Evolutionary conservation across 768 basidiomycete species (phyloP).

Genomic region (Agaricus blazei): DNA sequence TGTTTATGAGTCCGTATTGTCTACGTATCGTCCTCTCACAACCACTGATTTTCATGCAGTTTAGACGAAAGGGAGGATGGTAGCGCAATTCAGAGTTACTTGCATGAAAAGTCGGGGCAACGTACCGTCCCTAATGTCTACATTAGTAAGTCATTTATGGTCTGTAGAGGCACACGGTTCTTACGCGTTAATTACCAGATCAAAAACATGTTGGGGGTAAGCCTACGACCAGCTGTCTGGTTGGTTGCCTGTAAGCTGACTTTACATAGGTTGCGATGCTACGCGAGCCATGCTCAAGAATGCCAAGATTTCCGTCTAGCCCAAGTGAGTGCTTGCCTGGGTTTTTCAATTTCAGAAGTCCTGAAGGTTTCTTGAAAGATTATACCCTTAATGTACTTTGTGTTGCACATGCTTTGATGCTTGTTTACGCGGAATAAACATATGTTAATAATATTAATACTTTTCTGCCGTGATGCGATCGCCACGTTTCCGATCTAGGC

Average conservation of each 20-base stretch:
- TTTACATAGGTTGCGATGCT: slow-evolving; percentile 31
- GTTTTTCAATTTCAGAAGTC: not conserved
- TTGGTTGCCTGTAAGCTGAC: not conserved
- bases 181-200: slow-evolving; percentile 22
- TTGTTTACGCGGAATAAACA: not conserved
- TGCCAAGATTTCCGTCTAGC: slow-evolving; percentile 24
- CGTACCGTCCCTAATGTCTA: slow-evolving; percentile 76
- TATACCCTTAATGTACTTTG: not conserved
- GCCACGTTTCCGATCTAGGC: slow-evolving; percentile 7
- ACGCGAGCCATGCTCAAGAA: slow-evolving; percentile 23
- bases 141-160: slow-evolving; percentile 47
- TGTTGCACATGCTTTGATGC: not conserved
- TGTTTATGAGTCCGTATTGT: slow-evolving; percentile 41
- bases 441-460: not conserved
- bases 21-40: not conserved
- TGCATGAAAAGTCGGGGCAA: slow-evolving; percentile 58
- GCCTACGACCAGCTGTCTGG: not conserved
- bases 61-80: slow-evolving; percentile 59
- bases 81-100: slow-evolving; percentile 58
- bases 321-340: slow-evolving; percentile 20
- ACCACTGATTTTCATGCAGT: slow-evolving; percentile 26
- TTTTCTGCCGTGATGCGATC: not conserved
- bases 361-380: not conserved
- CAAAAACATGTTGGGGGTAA: slow-evolving; percentile 52
- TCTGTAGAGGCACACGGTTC: not conserved